Conservation (phyloP, 306 rosid genomes). For the Trichosanthes truncata region DNA sequence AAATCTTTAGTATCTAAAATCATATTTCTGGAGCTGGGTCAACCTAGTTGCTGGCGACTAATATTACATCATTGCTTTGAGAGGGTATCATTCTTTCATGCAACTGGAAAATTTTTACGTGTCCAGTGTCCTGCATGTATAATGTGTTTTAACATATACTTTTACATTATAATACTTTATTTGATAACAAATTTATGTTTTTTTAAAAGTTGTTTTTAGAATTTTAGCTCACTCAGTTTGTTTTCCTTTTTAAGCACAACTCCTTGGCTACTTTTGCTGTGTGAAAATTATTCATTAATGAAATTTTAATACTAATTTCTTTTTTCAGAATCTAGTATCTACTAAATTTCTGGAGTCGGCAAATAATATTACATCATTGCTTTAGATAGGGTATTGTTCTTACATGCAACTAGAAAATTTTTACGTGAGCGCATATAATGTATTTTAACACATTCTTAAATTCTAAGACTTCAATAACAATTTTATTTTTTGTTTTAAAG, state of each 20-base stretch:
- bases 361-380: background rate
- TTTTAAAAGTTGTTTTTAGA: background rate
- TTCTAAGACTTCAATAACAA: background rate
- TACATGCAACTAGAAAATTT: background rate
- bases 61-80: background rate
- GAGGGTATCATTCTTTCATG: background rate
- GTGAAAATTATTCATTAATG: background rate
- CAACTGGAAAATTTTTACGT: background rate
- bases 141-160: background rate
- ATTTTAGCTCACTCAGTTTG: background rate
- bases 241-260: background rate
- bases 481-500: background rate
- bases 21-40: background rate
- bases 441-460: background rate
- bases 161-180: background rate
- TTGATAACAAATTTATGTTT: background rate
- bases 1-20: background rate
- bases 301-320: background rate
- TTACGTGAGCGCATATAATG: background rate
- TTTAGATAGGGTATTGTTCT: background rate
- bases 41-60: background rate
- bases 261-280: background rate
- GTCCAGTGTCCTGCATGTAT: background rate
- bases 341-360: background rate
- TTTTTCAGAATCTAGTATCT: background rate